Evolutionary conservation across 78 protist genomes (phyloP), one percentile per base, ranked within the genome.

Genomic region (Anaeramoeba flamelloides): DNA sequence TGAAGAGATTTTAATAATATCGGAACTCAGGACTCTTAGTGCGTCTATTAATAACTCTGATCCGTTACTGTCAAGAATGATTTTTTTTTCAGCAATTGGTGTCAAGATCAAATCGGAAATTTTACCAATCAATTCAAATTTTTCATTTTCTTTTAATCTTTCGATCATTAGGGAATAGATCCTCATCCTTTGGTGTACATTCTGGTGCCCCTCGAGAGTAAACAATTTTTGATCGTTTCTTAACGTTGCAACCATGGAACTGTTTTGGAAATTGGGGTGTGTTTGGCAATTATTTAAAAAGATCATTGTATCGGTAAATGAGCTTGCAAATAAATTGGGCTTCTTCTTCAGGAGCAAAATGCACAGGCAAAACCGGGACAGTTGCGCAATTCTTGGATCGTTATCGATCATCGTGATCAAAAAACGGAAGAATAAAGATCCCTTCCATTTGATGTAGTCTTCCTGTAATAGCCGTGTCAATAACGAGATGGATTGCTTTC

Each of bases 371-470:
- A 38, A 82, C 41, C 84, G 31, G 2, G 91, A 79, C n/a, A n/a
- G 34, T n/a, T 30, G 64, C 2, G 77, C 40, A 36, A 82, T 75
- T 3, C 22, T 30, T 1, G 53, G 30, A 34, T 83, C 78, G 0
- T 85, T 84, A 39, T 89, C 92, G 17, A 87, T 89, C 22, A 87
- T 76, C 34, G 88, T n/a, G 38, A 78, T 85, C 8, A 85, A 79
- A 41, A 87, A 87, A 22, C 87, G 76, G 81, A 65, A 89, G 79
- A 89, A 87, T 26, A 89, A 81, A 38, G 81, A 40, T 8, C 90
- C 90, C 76, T 83, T 87, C 92, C 90, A 87, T 78, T 89, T 89
- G 53, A 89, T 81, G 79, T 82, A 89, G 74, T 85, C 90, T 69
- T 89, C 90, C 40, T 87, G 88, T 36, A 89, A 69, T 36, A 87